Evolutionary conservation across 495 filamentous ascomycete genomes (phyloP), one percentile per base, ranked within the genome.

Genomic region (Amniculicola lignicola): DNA sequence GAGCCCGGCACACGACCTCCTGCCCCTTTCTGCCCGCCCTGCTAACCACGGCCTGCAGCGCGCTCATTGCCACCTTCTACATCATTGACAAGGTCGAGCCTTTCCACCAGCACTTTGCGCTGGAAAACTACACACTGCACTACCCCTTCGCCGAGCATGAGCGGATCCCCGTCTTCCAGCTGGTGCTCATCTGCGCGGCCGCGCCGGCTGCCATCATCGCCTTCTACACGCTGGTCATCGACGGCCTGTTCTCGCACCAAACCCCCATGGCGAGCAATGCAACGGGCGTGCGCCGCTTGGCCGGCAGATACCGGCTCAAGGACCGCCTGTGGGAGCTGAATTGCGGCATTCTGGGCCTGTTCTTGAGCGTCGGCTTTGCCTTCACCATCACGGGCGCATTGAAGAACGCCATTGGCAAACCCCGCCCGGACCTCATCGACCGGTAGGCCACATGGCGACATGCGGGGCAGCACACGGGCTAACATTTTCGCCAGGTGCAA

Each of bases 321-420:
- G 79, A 81, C 59, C 69, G 79, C 15, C 68, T 95, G 12, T 93
- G 89, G 89, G 87, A 95, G 69, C 74, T 91, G 65, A 90, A 93
- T 57, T 86, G 81, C 45, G 89, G 89, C 5, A 81, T 88, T 59
- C 68, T 93, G 40, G 89, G 89, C 3, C 71, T 95, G 22, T 72
- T 80, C 27, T 72, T 93, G 12, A 83, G 86, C 11, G 74, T 86
- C 21, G 79, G 78, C 24, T 69, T 81, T 10, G 76, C 85, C 1
- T 92, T 89, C 72, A 78, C 90, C 38, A 84, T 93, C 33, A 92
- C 87, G 2, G 85, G 64, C 60, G 85, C 81, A 11, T 79, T 95
- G 70, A 95, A 95, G 75, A 93, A 89, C 70, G 77, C 88, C 1
- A 89, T 86, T 57, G 89, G 89, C 31, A 94, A 93, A 67, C 89